Conservation (phyloP, 495 filamentous ascomycete genomes). For the Pseudotulostoma volvatum region DNA sequence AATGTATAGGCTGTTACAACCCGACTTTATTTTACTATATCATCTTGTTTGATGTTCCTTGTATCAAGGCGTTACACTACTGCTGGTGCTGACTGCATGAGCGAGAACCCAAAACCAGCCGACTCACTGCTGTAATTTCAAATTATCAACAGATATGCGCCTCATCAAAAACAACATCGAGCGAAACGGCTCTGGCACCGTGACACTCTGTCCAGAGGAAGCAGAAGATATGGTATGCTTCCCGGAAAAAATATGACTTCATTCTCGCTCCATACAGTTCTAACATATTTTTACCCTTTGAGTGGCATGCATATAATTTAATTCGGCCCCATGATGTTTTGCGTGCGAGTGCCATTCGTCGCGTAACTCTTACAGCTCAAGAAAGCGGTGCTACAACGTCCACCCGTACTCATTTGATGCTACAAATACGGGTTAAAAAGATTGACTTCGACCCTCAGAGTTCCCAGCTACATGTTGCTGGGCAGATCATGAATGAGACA, state of each 20-base stretch:
- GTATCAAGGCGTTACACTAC: too few species aligned
- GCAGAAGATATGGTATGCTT: conserved; percentile 80
- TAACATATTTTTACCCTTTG: neutral
- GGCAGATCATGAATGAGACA: conserved; percentile 70
- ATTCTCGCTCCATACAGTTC: conserved; percentile 15
- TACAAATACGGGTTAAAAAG: conserved; percentile 64
- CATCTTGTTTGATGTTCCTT: too few species aligned
- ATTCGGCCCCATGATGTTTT: conserved; percentile 67
- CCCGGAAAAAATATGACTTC: conserved; percentile 1
- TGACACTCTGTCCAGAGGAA: conserved; percentile 74
- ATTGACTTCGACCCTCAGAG: conserved; percentile 83
- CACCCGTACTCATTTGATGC: conserved; percentile 56
- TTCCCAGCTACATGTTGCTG: conserved; percentile 70
- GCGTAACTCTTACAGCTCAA: conserved; percentile 44
- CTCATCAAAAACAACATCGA: conserved; percentile 59
- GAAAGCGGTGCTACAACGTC: conserved; percentile 61
- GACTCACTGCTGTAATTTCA: too few species aligned
- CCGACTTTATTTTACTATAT: too few species aligned
- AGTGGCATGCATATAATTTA: conserved; percentile 94
- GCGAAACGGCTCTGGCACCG: conserved; percentile 56
- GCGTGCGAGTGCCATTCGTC: conserved; percentile 68
- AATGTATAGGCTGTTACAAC: too few species aligned
- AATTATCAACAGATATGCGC: too few species aligned
- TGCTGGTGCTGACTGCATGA: too few species aligned
- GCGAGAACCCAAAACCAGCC: too few species aligned